Base-by-base conservation (phyloP, 78 protist species). In the Dictyostelium capitatum region DNA sequence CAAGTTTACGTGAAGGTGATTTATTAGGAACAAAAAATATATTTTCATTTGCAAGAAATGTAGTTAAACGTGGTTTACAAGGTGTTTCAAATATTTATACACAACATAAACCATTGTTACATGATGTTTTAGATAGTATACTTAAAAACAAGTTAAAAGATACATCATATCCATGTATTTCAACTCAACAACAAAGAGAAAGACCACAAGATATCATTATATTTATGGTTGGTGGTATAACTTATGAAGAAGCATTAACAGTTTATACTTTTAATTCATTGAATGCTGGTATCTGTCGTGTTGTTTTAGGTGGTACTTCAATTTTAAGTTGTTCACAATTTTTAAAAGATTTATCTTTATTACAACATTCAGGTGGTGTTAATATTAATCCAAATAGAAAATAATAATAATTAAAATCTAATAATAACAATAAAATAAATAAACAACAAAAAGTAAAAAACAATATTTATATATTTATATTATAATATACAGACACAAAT, bases 81-180 rank as follows among this genome's bases (percentile, higher is more conserved):
- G 99, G 98, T 64, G 98, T 97, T 25, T 81, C 95, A 79, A 98
- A 98, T 70, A 90, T 98, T 30, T 98, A 94, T 95, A 98, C 99
- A 48, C 98, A 97, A 89, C 99, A 98, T 81, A 82, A 81, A 79
- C 99, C 99, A 48, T 53, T 78, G 19, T 54, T 98, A 8, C 70
- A 32, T 20, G 83, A 70, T 25, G 78, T 81, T 23, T 50, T 97
- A 54, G 97, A 97, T 28, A 20, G n/a, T 23, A 10, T 94, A 19
- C 9, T 47, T n/a, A 94, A 94, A 41, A 79, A 91, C 37, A 94
- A 95, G 73, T 82, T 97, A 25, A 32, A 56, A 41, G 95, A 89
- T 25, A 12, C 32, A 19, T 74, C 83, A 0, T 97, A 79, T 82
- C 96, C 97, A 17, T 96, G 73, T 20, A 50, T 65, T 20, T 62